phyloP scores from a whole-genome alignment of 2,329 filamentous ascomycete species.

The Lachnellula willkommii region DNA sequence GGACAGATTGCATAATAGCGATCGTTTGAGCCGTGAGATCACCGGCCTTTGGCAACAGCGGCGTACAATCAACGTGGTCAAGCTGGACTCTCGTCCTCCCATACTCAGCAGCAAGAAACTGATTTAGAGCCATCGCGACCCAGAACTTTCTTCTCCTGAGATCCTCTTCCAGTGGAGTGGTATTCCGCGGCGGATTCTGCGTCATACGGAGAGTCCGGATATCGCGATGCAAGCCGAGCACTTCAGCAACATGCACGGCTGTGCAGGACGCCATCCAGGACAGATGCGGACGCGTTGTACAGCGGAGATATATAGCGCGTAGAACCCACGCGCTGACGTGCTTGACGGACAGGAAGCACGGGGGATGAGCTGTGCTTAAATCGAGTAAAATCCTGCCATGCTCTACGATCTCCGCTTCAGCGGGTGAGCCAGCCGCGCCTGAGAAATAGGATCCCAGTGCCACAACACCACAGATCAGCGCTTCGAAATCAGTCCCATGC shows the following conservation, averaged over 20 bases:
- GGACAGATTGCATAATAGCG: slow-evolving; percentile 13
- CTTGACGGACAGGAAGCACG: slow-evolving; percentile 15
- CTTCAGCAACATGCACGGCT: slow-evolving; percentile 27
- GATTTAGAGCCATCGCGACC: slow-evolving; percentile 19
- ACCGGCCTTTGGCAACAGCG: slow-evolving; percentile 2
- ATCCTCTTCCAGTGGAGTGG: slow-evolving; percentile 9
- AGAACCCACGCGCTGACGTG: slow-evolving; percentile 25
- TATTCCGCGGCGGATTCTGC: slow-evolving; percentile 3
- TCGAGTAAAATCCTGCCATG: slow-evolving; percentile 24
- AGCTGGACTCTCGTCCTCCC: slow-evolving; percentile 19
- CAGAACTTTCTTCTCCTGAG: slow-evolving; percentile 20
- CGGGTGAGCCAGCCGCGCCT: slow-evolving; percentile 10
- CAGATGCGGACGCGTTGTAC: slow-evolving; percentile 23
- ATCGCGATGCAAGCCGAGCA: slow-evolving; percentile 27
- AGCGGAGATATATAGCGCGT: slow-evolving; percentile 26
- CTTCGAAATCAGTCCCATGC: slow-evolving; percentile 31
- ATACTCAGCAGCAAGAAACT: slow-evolving; percentile 19
- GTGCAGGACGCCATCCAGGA: slow-evolving; percentile 26
- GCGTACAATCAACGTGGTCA: slow-evolving; percentile 13
- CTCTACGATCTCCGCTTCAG: slow-evolving; percentile 27
- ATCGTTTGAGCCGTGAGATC: slow-evolving; percentile 16
- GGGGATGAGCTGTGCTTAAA: slow-evolving; percentile 9
- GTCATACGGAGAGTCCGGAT: slow-evolving; percentile 14
- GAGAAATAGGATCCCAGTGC: slow-evolving; percentile 33
- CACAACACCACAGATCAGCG: slow-evolving; percentile 30